These are phyloP conservation scores for Gossypium trilobum DNA, from an alignment of 441 rosid species.

Conservation along the genomic window DNA sequence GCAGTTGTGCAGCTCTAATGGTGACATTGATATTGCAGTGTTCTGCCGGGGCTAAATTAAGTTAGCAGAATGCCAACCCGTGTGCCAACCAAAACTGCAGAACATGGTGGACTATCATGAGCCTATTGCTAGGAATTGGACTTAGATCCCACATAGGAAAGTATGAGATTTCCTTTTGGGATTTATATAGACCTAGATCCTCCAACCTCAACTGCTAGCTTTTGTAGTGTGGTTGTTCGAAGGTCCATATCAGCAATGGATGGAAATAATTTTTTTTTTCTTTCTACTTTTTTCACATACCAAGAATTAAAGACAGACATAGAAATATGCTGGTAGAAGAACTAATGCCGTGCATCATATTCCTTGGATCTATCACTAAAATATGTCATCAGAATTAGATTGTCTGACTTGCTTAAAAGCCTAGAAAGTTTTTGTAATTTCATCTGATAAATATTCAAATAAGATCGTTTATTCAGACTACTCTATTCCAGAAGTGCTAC, in stretches of 20 bases:
- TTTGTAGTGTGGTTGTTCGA: no score
- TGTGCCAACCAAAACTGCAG: background rate
- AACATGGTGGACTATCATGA: background rate
- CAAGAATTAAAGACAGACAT: background rate
- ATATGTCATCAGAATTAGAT: background rate
- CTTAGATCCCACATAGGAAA: background rate
- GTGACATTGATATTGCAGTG: background rate
- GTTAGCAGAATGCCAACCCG: background rate
- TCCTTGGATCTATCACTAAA: background rate
- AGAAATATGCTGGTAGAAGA: background rate
- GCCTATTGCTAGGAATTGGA: background rate
- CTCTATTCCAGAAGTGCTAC: background rate
- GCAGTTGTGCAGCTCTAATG: background rate
- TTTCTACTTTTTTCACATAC: background rate
- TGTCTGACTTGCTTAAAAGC: slow-evolving; percentile 1
- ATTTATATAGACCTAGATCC: no score
- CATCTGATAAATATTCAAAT: background rate
- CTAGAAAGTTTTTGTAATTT: background rate
- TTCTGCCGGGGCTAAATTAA: background rate
- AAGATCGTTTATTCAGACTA: background rate
- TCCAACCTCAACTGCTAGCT: no score
- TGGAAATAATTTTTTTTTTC: background rate
- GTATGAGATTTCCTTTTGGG: background rate
- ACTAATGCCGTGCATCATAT: background rate
- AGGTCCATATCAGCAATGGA: no score